Evolutionary conservation across 371 early-diverging fungal species (phyloP), one percentile per base, ranked within the genome.

Genomic region (Batkoa obscura): DNA sequence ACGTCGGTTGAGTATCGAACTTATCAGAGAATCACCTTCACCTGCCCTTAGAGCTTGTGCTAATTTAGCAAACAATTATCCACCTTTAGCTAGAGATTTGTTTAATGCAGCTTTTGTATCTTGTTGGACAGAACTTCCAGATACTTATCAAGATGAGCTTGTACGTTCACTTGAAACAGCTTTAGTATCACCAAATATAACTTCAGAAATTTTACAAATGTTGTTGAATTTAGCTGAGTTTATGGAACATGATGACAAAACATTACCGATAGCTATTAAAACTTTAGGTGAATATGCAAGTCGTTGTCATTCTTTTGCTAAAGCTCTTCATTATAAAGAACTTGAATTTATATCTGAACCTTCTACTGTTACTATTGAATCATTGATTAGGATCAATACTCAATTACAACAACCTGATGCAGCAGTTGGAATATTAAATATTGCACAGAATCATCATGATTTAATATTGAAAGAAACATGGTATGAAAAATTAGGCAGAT

Each of bases 51-150:
- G 97, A 51, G 91, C 96, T 0, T 95, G 96, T 62, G 82, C 82
- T 4, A 61, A 60, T 39, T 73, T 98, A 58, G 94, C 94, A 0
- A 72, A 78, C 43, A 76, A 76, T 4, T 87, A 92, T 64, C 76
- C 81, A 36, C 86, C 85, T 6, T 72, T 98, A 10, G 83, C 92
- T 15, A 71, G 85, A 32, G 92, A 94, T 59, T 76, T 98, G 3
- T 98, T 98, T 71, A 96, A 95, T 67, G 92, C 92, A 0, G 93
- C 86, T 5, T 98, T 98, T 70, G 89, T 94, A 1, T 92, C 95
- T 5, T 95, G 96, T 67, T 98, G 94, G 94, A 75, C 81, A 32
- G 93, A 90, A 60, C 72, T 94, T 3, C 77, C 83, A 55, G 91
- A 94, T 58, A 84, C 83, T 59, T 85, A 86, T 68, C 86, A 92